Evolutionary conservation across 208 protist genomes (phyloP).

Genomic region (Trypanosoma congolense): DNA sequence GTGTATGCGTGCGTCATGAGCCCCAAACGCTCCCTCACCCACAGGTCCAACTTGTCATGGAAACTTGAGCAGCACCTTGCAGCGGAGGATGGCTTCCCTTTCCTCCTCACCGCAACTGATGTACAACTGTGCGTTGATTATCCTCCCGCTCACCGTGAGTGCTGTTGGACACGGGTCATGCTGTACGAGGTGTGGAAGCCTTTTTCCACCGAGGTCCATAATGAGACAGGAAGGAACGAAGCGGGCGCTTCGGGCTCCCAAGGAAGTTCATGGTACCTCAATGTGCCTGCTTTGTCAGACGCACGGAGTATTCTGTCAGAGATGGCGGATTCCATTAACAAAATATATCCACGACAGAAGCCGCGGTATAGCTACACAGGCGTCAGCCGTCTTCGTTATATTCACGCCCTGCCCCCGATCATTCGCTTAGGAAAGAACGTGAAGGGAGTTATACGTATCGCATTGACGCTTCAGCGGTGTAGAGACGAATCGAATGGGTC

Average conservation of each 20-base stretch:
- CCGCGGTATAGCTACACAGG: conserved; percentile 15
- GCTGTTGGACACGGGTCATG: conserved; percentile 59
- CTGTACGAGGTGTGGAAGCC: conserved; percentile 29
- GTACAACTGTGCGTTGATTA: conserved; percentile 21
- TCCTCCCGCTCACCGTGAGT: conserved; percentile 29
- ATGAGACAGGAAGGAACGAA: neutral
- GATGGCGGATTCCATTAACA: conserved; percentile 2
- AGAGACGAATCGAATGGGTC: neutral
- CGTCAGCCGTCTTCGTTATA: conserved; percentile 32
- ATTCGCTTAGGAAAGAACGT: conserved; percentile 27
- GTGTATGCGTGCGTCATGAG: too few relatives aligned
- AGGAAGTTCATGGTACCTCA: too few relatives aligned
- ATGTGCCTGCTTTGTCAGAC: neutral
- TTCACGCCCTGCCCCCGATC: conserved; percentile 30
- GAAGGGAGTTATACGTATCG: conserved; percentile 5
- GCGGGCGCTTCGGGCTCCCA: too few relatives aligned
- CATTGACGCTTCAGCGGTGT: conserved; percentile 21
- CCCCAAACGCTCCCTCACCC: neutral
- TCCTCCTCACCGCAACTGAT: conserved; percentile 6
- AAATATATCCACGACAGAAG: conserved; percentile 18
- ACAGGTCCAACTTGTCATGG: conserved; percentile 10
- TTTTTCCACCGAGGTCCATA: neutral
- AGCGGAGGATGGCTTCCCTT: conserved; percentile 16
- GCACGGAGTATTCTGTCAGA: conserved; percentile 3
- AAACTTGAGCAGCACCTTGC: conserved; percentile 6